A percentile compares a stretch with the other conserved stretches of the same genome.
Evolutionary conservation across 352 stramenopile species (phyloP).

Genomic region (Phytophthora syringae): DNA sequence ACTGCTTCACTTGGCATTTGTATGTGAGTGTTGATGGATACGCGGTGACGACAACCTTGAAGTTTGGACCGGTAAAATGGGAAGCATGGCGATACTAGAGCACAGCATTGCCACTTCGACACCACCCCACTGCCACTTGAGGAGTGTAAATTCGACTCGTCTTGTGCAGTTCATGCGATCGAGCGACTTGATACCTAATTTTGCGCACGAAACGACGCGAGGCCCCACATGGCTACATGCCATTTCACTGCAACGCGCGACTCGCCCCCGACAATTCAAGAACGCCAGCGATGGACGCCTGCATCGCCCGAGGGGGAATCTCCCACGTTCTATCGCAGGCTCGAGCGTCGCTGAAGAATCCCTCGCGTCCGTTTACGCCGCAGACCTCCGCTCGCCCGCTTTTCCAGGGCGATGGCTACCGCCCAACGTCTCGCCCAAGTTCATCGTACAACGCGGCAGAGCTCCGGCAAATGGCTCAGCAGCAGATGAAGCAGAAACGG

Average conservation of each 20-base stretch:
- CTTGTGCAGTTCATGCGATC: background rate
- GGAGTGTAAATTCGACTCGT: no score
- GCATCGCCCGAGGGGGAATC: conserved; percentile 77
- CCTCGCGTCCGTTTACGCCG: conserved; percentile 80
- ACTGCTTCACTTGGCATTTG: background rate
- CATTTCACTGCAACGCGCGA: conserved; percentile 15
- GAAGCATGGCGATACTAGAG: no score
- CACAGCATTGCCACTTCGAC: no score
- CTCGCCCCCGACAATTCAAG: background rate
- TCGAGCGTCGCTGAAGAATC: conserved; percentile 81
- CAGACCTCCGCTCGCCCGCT: conserved; percentile 60
- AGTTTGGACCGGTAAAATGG: conserved; percentile 1
- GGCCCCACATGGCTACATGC: no score
- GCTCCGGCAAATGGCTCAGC: conserved; percentile 46
- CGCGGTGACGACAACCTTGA: background rate
- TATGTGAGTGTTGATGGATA: background rate
- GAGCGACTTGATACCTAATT: conserved; percentile 23
- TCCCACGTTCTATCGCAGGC: conserved; percentile 82
- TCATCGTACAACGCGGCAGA: conserved; percentile 67
- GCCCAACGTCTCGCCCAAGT: conserved; percentile 65
- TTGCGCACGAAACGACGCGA: conserved; percentile 39
- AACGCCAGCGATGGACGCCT: conserved; percentile 67
- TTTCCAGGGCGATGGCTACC: conserved; percentile 84
- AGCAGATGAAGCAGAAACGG: conserved; percentile 21
- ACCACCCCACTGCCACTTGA: no score